Base-by-base conservation (phyloP, 140 eudicot species). In the Anethum foeniculum region DNA sequence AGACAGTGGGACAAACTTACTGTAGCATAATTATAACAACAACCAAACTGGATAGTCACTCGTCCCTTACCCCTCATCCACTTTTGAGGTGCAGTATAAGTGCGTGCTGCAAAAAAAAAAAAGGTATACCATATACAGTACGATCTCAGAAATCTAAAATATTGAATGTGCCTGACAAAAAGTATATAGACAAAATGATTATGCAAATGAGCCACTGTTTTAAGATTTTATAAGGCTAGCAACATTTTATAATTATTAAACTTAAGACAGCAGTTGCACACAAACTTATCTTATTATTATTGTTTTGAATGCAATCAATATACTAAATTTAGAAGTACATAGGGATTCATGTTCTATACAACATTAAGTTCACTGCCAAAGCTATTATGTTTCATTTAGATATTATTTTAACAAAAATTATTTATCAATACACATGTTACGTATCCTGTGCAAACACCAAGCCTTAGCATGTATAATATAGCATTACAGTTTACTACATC, bases 51-150 rank as follows among this genome's bases (percentile, higher is more conserved):
- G 76, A 95, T 89, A 71, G 99, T 95, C 52, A 91, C 91, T 6
- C 99, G 93, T 58, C 99, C 99, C 84, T 95, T 95, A 77, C 99
- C 99, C 82, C 91, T 88, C 99, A 93, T 95, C 99, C 99, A 95
- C 85, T 89, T 95, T 18, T 80, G 86, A 4, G 99, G 99, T 75
- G 97, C 97, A 67, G 98, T 77, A 71, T 80, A 95, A 13, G 99
- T 95, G 77, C 98, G 93, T 38, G 75, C 99, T 95, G 86, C 82
- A 87, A 81, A 79, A 7, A 38, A 79, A 7, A 38, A 60, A 60
- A 60, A 60, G 30, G 54, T 25, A 13, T 10, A 43, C 11, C 14
- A 62, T 27, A 75, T 75, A 23, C 18, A 28, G 12, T 12, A 44
- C 47, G 48, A 46, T 25, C 28, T 21, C 16, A 27, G 23, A 19